Conservation (phyloP, 2,329 filamentous ascomycete species). For the Corniculantispora saksenae region DNA sequence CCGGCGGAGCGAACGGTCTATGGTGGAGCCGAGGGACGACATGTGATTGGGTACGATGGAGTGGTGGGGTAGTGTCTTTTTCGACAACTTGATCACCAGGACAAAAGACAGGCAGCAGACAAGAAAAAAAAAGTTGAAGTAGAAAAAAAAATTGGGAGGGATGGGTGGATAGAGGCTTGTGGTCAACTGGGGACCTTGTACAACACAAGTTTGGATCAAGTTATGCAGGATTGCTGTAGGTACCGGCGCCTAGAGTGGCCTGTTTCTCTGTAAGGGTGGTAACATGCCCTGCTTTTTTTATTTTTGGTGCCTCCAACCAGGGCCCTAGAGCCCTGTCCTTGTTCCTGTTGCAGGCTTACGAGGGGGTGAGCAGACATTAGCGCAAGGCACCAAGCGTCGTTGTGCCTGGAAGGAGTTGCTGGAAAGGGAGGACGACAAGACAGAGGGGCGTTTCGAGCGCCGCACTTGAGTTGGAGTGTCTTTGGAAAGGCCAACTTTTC, state of each 20-base stretch:
- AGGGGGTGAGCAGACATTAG: not conserved
- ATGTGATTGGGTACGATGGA: conserved; percentile 9
- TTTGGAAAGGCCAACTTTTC: no score
- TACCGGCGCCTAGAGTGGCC: not conserved
- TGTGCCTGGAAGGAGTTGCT: conserved; percentile 2
- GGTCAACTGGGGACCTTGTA: no score
- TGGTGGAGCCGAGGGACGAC: not conserved
- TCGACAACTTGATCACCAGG: conserved; percentile 16
- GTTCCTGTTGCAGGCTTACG: not conserved
- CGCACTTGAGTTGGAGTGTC: no score
- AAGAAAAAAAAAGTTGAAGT: not conserved
- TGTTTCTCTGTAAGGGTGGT: not conserved
- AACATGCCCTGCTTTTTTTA: no score
- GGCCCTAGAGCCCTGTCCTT: not conserved
- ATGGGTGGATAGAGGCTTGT: not conserved
- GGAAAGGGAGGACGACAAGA: no score
- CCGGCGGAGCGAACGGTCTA: conserved; percentile 3
- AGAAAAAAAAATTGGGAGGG: not conserved
- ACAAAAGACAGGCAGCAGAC: not conserved
- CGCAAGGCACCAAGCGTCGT: conserved; percentile 2
- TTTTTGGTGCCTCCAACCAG: no score
- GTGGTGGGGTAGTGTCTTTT: no score
- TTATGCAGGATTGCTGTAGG: conserved; percentile 5
- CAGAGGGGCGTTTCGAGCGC: no score
- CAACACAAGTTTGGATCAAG: not conserved